A percentile compares a stretch with the other conserved stretches of the same genome.
phyloP scores from a whole-genome alignment of 805 yeast species.

The Nakazawaea ishiwadae region DNA sequence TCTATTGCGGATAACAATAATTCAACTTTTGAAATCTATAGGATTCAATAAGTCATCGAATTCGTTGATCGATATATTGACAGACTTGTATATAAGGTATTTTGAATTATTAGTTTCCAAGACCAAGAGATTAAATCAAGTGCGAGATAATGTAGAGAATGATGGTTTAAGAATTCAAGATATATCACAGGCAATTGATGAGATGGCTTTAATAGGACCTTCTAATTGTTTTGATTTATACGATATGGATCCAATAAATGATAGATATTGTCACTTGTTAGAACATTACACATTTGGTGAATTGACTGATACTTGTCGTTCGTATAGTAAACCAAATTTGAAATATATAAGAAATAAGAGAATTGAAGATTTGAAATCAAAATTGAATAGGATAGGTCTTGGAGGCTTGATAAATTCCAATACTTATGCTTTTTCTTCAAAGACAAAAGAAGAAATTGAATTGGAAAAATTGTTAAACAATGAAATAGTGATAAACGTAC shows the following conservation, averaged over 20 bases:
- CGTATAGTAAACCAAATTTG: slow-evolving; percentile 26
- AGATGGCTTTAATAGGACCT: slow-evolving; percentile 60
- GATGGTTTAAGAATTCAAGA: slow-evolving; percentile 57
- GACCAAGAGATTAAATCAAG: slow-evolving; percentile 43
- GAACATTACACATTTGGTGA: slow-evolving; percentile 53
- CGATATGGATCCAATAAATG: slow-evolving; percentile 42
- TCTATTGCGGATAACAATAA: slow-evolving; percentile 19
- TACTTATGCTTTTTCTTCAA: slow-evolving; percentile 6
- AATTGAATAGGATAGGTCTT: slow-evolving; percentile 21
- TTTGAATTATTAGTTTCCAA: slow-evolving; percentile 49
- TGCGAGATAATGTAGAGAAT: slow-evolving; percentile 35
- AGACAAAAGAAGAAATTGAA: slow-evolving; percentile 12
- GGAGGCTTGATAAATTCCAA: slow-evolving; percentile 1
- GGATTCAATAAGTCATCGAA: slow-evolving; percentile 84
- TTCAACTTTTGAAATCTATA: slow-evolving; percentile 64
- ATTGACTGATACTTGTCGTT: slow-evolving; percentile 38
- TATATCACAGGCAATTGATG: slow-evolving; percentile 63
- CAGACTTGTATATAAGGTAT: slow-evolving; percentile 70
- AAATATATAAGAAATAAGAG: slow-evolving; percentile 20
- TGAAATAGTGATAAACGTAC: slow-evolving; percentile 5
- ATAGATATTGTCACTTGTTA: slow-evolving; percentile 44
- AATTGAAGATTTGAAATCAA: slow-evolving; percentile 21
- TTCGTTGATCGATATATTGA: slow-evolving; percentile 63
- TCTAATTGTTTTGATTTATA: slow-evolving; percentile 47
- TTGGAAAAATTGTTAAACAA: slow-evolving; percentile 12